phyloP scores from a whole-genome alignment of 73 alveolate species.

The Uronychia binucleata region DNA sequence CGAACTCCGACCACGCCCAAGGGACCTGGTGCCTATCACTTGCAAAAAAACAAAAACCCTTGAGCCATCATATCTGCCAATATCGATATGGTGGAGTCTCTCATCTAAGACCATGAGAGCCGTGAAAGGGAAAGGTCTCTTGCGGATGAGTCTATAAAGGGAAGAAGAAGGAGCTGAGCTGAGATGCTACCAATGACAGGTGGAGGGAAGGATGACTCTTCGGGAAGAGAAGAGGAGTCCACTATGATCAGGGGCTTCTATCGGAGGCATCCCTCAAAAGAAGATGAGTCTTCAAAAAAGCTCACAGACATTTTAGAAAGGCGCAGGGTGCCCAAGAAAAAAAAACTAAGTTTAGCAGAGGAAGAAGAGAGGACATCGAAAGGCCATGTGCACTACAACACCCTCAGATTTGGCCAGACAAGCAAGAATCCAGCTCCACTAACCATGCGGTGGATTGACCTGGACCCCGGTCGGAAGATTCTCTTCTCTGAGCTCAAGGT shows the following conservation, averaged over 20 bases:
- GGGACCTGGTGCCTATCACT: not conserved
- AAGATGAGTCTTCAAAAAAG: not conserved
- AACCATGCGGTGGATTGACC: not conserved
- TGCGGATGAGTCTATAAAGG: not conserved
- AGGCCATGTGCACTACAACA: not conserved
- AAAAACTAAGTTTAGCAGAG: not conserved
- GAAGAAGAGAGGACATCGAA: not conserved
- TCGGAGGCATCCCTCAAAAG: not conserved
- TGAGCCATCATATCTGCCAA: not conserved
- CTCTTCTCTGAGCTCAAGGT: not conserved
- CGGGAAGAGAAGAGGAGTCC: constrained; percentile 1
- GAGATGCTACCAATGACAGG: not conserved
- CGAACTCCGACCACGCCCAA: not conserved
- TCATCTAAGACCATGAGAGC: not conserved
- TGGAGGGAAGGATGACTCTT: not conserved
- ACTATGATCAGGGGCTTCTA: not conserved
- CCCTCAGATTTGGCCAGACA: not conserved
- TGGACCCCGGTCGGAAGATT: not conserved
- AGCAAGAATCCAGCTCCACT: not conserved
- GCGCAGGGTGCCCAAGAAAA: not conserved
- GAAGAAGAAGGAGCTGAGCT: not conserved
- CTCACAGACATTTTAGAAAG: not conserved
- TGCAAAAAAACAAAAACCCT: not conserved
- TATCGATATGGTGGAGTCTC: not conserved
- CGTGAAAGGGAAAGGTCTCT: not conserved